Base-by-base conservation (phyloP, 768 basidiomycete species). In the Panus rudis region DNA sequence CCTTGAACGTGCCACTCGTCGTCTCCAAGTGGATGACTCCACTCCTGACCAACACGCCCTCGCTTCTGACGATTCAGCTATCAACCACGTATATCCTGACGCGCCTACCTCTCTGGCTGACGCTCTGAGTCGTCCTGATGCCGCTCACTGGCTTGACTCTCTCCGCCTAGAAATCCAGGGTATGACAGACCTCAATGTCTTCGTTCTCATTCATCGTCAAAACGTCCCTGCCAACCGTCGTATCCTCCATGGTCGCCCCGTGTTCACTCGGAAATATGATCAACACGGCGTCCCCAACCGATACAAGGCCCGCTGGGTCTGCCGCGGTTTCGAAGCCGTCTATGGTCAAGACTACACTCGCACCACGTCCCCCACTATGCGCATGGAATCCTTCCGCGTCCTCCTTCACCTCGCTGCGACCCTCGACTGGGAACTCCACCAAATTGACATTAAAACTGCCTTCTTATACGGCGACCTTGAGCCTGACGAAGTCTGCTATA, bases 221-320 rank as follows among this genome's bases (percentile, higher is more conserved):
- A 30, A 39, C 8, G 32, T n/a, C n/a, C n/a, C n/a, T n/a, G n/a
- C n/a, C n/a, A n/a, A 22, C n/a, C 33, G 51, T 11, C 63, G 61
- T 25, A 22, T 52, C 6, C 47, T 67, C 24, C 58, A 56, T 16
- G 48, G 49, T 37, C 45, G 50, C 3, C 68, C 62, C 59, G 64
- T 68, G 5, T 68, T 58, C 47, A 45, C 34, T 21, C 39, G 54
- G 6, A 72, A 72, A 46, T 34, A 43, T 8, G 58, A 64, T 35
- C 43, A 52, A 1, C 31, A 55, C 8, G 64, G 67, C 14, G 33
- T 39, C 0, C 47, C 66, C 27, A 28, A 40, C 4, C 44, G 53
- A n/a, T 58, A 63, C 53, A 69, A 71, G 48, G 67, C 60, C 1
- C 48, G 63, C 6, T 49, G 69, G 11, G 65, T 67, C 12, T 67